Evolutionary conservation across 768 basidiomycete genomes (phyloP).

Genomic region (Pisolithus marmoratus): DNA sequence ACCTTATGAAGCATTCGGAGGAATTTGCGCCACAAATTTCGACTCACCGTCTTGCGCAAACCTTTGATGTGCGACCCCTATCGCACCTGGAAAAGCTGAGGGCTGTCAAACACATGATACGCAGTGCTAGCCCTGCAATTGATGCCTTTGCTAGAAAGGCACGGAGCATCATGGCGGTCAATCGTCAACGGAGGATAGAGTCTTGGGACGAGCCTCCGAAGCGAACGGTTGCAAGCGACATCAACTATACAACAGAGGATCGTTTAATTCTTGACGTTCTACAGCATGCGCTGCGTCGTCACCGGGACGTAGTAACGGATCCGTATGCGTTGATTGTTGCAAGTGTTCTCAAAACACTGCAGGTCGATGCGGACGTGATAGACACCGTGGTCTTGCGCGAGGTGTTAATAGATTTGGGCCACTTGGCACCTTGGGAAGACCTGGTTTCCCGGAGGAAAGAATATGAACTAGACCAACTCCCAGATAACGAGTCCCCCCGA

Average conservation of each 20-base stretch:
- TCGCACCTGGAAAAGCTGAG: conserved; percentile 48
- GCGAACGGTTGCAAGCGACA: conserved; percentile 16
- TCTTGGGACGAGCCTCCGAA: conserved; percentile 29
- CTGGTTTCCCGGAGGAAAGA: conserved; percentile 36
- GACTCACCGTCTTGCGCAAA: conserved; percentile 42
- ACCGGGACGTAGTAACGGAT: conserved; percentile 49
- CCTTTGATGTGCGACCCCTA: conserved; percentile 60
- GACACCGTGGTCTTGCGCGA: conserved; percentile 31
- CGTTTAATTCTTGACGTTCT: conserved; percentile 55
- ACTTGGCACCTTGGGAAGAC: conserved; percentile 80
- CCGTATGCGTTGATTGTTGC: conserved; percentile 52
- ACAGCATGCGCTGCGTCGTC: conserved; percentile 42
- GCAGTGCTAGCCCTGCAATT: conserved; percentile 34
- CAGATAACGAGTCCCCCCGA: conserved; percentile 25
- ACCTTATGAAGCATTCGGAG: conserved; percentile 48
- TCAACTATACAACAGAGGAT: conserved; percentile 49
- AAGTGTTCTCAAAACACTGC: conserved; percentile 54
- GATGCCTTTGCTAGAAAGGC: conserved; percentile 49
- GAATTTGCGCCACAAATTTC: conserved; percentile 48
- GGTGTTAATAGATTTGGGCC: conserved; percentile 66
- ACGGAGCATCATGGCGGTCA: conserved; percentile 32
- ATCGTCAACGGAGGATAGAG: conserved; percentile 23
- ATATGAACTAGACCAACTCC: conserved; percentile 22
- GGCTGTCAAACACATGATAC: conserved; percentile 44
- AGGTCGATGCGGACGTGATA: conserved; percentile 26